Evolutionary conservation across 139 green algal genomes (phyloP).

Genomic region (Chlamydomonas applanata): DNA sequence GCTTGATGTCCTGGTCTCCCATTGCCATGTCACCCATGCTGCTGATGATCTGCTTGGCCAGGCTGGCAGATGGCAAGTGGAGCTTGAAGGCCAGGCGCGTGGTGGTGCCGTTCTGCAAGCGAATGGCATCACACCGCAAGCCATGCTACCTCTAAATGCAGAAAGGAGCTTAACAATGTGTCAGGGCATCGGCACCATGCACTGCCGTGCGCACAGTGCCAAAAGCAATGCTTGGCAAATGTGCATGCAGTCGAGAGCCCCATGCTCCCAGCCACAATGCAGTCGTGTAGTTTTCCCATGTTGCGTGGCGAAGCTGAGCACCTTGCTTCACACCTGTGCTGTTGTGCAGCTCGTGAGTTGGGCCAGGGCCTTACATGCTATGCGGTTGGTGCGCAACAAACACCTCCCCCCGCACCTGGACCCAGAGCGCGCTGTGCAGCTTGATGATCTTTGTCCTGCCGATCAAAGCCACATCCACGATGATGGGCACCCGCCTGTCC

Average conservation of each 20-base stretch:
- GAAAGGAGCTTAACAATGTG: no score
- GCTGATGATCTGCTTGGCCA: constrained; percentile 7
- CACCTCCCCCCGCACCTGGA: constrained; percentile 6
- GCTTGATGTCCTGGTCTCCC: constrained; percentile 19
- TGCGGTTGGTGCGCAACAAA: no score
- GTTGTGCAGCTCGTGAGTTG: no score
- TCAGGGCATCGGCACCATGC: no score
- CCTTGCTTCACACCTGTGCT: neutral
- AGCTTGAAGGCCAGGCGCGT: constrained; percentile 57
- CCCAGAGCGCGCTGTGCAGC: constrained; percentile 14
- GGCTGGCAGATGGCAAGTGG: constrained; percentile 63
- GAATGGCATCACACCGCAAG: no score
- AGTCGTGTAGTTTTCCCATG: neutral
- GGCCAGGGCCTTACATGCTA: no score
- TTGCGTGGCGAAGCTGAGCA: neutral
- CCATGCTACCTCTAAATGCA: no score
- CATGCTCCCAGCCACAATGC: no score
- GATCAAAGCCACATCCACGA: constrained; percentile 83
- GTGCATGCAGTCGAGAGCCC: no score
- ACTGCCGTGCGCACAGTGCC: no score
- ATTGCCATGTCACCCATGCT: neutral
- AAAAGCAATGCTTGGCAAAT: no score
- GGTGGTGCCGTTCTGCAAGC: constrained; percentile 70
- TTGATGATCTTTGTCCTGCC: constrained; percentile 36
- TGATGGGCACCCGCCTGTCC: constrained; percentile 54